Evolutionary conservation across 2,329 filamentous ascomycete species (phyloP).

Genomic region (Fusarium metavorans): DNA sequence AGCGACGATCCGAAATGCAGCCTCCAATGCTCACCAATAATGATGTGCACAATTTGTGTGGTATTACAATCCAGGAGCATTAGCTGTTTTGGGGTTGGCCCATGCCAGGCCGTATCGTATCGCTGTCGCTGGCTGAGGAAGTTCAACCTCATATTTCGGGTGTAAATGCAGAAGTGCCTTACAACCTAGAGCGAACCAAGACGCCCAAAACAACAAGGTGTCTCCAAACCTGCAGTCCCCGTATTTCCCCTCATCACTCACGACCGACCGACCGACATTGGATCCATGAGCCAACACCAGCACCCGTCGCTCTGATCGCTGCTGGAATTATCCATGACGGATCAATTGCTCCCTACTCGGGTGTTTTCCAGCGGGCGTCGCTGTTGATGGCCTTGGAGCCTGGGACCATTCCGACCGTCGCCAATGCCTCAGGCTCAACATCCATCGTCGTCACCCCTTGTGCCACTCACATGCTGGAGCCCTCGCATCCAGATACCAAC

Average conservation of each 20-base stretch:
- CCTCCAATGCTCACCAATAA: conserved; percentile 14
- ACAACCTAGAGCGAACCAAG: conserved; percentile 16
- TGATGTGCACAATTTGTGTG: conserved; percentile 14
- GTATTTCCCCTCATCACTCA: conserved; percentile 29
- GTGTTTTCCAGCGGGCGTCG: neutral
- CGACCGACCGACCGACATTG: neutral
- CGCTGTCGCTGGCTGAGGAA: conserved; percentile 24
- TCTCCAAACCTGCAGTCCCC: conserved; percentile 31
- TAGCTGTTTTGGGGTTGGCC: conserved; percentile 43
- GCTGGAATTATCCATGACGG: neutral
- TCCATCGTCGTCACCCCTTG: conserved; percentile 37
- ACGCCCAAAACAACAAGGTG: conserved; percentile 30
- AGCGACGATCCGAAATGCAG: neutral
- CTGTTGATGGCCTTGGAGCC: neutral
- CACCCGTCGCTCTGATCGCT: neutral
- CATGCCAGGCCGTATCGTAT: conserved; percentile 6
- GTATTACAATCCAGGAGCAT: conserved; percentile 15
- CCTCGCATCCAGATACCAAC: conserved; percentile 21
- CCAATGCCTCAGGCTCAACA: conserved; percentile 23
- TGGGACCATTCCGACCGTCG: conserved; percentile 15
- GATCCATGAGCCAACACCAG: neutral
- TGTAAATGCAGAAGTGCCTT: conserved; percentile 48
- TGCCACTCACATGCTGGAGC: conserved; percentile 28
- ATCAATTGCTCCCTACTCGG: conserved; percentile 6
- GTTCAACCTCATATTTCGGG: conserved; percentile 48